Conservation (phyloP, 2,329 filamentous ascomycete species). For the Scytalidium lignicola region DNA sequence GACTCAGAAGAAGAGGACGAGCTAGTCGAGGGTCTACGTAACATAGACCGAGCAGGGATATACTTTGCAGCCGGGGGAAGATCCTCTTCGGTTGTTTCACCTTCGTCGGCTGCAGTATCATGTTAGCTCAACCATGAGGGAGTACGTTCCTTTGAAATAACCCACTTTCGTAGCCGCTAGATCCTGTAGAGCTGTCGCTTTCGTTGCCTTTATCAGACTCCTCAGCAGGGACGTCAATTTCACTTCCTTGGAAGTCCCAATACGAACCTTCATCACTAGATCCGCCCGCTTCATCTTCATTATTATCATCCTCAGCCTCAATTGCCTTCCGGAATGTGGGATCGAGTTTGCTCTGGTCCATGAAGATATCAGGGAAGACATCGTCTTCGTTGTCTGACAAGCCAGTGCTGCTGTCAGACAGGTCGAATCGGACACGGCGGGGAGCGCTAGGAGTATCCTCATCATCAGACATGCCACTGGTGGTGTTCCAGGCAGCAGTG, state of each 20-base stretch:
- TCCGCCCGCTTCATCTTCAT: slow-evolving; percentile 23
- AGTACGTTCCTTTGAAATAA: slow-evolving; percentile 18
- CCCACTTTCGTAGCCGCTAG: slow-evolving; percentile 57
- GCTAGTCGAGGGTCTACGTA: slow-evolving; percentile 41
- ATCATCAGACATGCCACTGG: slow-evolving; percentile 9
- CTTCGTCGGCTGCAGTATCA: slow-evolving; percentile 44
- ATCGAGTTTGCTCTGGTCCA: slow-evolving; percentile 69
- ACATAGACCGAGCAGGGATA: slow-evolving; percentile 41
- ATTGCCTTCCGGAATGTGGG: slow-evolving; percentile 69
- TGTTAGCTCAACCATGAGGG: slow-evolving; percentile 36
- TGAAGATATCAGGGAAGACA: slow-evolving; percentile 73
- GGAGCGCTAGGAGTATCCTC: slow-evolving; percentile 9
- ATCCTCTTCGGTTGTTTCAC: slow-evolving; percentile 57
- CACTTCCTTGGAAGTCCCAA: slow-evolving; percentile 17
- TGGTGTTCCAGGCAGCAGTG: slow-evolving; percentile 8
- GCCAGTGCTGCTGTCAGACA: slow-evolving; percentile 63
- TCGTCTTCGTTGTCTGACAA: slow-evolving; percentile 59
- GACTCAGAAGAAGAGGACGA: slow-evolving; percentile 32
- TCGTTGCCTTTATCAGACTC: slow-evolving; percentile 25
- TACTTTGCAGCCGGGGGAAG: slow-evolving; percentile 41
- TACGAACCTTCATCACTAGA: slow-evolving; percentile 17
- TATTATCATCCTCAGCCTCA: slow-evolving; percentile 60
- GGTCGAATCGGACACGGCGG: slow-evolving; percentile 66
- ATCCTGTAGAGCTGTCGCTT: slow-evolving; percentile 29
- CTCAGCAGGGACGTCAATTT: slow-evolving; percentile 25